Evolutionary conservation across 2,329 filamentous ascomycete species (phyloP), one percentile per base, ranked within the genome.

Genomic region (Phymatotrichopsis omnivora): DNA sequence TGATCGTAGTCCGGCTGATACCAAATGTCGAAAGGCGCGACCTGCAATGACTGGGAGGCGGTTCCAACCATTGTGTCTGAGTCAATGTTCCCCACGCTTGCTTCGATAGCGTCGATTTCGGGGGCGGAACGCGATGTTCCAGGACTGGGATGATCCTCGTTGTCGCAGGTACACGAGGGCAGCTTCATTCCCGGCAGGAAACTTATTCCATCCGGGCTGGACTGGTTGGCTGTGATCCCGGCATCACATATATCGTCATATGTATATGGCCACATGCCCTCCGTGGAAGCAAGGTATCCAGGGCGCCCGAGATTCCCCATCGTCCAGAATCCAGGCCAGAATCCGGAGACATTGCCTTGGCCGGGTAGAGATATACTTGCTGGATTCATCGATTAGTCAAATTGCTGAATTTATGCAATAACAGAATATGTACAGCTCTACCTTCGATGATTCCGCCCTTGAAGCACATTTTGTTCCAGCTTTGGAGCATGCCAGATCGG

Each of bases 311-410:
- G 69, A 57, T 84, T 84, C 3, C 80, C 80, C 76, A 84, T 82
- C 0, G 78, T 70, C 80, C 80, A 84, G 61, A 82, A 81, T 62
- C 80, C 80, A 31, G 80, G 80, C 80, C 80, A 84, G 63, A 83
- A 80, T 46, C 80, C 80, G 44, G 75, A 70, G 11, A 75, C 71
- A 52, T 82, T 76, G 34, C 79, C 80, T 35, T 68, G 64, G 12
- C 79, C 80, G 11, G 80, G 80, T 5, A 84, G 66, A 3, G 79
- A 83, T 41, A 83, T 75, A 57, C 76, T 80, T 7, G 78, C 78
- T 51, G 22, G 12, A 30, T 35, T 28, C 8, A 20, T 11, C 16
- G 22, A n/a, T 44, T 28, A 48, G 45, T 28, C n/a, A 14, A 8
- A 16, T 27, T 22, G 16, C 7, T 12, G 16, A 35, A 41, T 37